Evolutionary conservation across 768 basidiomycete species (phyloP).

Genomic region (Bullera alba): DNA sequence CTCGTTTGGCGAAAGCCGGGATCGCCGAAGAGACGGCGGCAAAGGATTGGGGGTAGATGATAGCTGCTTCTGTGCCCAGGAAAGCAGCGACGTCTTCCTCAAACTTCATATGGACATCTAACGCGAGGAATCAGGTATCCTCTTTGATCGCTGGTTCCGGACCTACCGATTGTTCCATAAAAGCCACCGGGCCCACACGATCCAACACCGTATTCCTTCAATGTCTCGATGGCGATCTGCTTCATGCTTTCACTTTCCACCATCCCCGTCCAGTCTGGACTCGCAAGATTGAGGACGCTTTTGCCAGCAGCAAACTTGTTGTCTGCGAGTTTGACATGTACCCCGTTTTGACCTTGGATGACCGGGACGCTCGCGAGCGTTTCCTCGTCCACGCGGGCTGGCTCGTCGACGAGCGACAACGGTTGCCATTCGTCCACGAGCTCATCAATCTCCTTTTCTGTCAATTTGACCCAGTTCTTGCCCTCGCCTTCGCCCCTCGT

Average conservation of each 20-base stretch:
- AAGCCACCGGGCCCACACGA: constrained; percentile 95
- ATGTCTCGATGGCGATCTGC: constrained; percentile 70
- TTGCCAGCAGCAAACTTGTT: constrained; percentile 8
- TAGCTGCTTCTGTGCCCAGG: constrained; percentile 76
- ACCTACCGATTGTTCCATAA: constrained; percentile 86
- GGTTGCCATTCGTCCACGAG: constrained; percentile 93
- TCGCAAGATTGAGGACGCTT: constrained; percentile 66
- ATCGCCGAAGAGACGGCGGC: constrained; percentile 88
- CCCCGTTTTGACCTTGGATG: constrained; percentile 70
- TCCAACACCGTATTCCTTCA: constrained; percentile 84
- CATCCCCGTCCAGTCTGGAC: constrained; percentile 85
- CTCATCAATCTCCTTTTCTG: constrained; percentile 95
- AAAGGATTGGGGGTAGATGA: constrained; percentile 91
- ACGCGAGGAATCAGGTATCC: background rate
- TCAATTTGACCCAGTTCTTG: constrained; percentile 84
- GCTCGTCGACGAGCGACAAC: constrained; percentile 63
- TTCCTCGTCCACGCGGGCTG: constrained; percentile 57
- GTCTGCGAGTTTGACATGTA: constrained; percentile 66
- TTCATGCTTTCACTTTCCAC: constrained; percentile 82
- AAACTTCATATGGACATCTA: constrained; percentile 84
- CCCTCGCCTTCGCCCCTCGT: constrained; percentile 77
- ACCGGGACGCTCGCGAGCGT: constrained; percentile 71
- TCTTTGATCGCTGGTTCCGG: background rate
- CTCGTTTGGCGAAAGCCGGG: constrained; percentile 94
- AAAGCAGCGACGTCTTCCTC: constrained; percentile 87